Percentiles rank a stretch among this genome's conserved stretches.
phyloP scores from a whole-genome alignment of 345 rosid genomes.

The Hypericum perforatum region DNA sequence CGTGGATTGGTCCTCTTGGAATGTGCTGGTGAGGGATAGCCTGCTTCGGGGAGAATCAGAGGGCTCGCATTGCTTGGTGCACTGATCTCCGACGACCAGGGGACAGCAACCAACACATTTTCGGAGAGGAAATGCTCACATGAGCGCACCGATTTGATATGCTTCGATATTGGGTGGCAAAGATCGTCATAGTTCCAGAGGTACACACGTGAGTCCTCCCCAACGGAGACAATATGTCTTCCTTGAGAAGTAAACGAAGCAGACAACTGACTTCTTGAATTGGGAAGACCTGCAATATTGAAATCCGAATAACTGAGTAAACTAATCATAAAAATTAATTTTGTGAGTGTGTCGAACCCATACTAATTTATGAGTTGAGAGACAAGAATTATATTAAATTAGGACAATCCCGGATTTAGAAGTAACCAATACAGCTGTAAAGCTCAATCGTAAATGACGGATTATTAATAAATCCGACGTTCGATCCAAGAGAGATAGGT shows the following conservation, averaged over 20 bases:
- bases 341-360: background rate
- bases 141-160: conserved; percentile 34
- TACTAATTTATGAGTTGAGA: background rate
- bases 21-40: conserved; percentile 1
- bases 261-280: conserved; percentile 60
- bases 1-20: conserved; percentile 25
- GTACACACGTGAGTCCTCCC: conserved; percentile 64
- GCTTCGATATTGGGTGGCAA: conserved; percentile 27
- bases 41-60: conserved; percentile 6
- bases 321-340: conserved; percentile 4
- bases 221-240: conserved; percentile 65
- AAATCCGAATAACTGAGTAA: background rate
- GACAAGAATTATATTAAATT: too few species aligned
- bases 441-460: too few species aligned
- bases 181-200: conserved; percentile 50
- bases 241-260: conserved; percentile 63
- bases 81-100: conserved; percentile 38
- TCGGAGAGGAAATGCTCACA: conserved; percentile 62
- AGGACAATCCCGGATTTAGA: too few species aligned
- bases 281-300: conserved; percentile 39
- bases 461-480: too few species aligned
- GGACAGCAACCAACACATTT: conserved; percentile 53
- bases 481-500: too few species aligned
- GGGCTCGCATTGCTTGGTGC: conserved; percentile 2
- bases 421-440: too few species aligned